A percentile compares a stretch with the other conserved stretches of the same genome.
Conservation (phyloP, 2,329 filamentous ascomycete genomes). For the Pseudopyricularia javanii region DNA sequence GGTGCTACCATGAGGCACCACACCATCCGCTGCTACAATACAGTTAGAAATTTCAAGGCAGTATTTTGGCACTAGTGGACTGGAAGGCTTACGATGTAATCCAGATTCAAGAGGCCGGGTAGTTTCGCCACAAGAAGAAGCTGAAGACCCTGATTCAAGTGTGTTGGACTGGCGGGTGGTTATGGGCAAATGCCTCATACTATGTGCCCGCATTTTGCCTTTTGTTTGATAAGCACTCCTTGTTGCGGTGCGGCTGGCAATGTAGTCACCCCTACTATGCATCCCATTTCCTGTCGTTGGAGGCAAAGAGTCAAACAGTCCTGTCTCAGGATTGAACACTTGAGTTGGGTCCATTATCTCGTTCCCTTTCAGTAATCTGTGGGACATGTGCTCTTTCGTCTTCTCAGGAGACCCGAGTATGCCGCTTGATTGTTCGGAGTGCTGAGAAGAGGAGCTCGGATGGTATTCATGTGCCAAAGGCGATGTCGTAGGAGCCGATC, state of each 20-base stretch:
- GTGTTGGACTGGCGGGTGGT: no score
- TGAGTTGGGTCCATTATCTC: constrained; percentile 48
- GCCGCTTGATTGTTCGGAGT: neutral
- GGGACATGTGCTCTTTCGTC: constrained; percentile 5
- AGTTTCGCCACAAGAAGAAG: no score
- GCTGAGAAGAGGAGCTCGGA: neutral
- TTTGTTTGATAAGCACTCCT: no score
- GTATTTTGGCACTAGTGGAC: neutral
- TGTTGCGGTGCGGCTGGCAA: no score
- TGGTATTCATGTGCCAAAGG: neutral
- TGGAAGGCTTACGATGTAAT: neutral
- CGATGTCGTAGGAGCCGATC: neutral
- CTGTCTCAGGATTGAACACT: constrained; percentile 44
- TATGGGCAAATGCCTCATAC: no score
- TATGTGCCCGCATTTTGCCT: no score
- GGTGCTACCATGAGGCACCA: neutral
- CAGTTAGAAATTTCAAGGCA: neutral
- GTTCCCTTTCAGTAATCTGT: constrained; percentile 36
- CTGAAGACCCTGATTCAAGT: no score
- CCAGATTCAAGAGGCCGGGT: no score
- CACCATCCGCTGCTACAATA: neutral
- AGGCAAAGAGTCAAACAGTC: constrained; percentile 15
- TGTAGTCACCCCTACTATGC: neutral
- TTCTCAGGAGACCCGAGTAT: neutral
- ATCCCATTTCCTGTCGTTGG: neutral